phyloP scores from a whole-genome alignment of 306 rosid species.

The Cicer pinnatifidum region DNA sequence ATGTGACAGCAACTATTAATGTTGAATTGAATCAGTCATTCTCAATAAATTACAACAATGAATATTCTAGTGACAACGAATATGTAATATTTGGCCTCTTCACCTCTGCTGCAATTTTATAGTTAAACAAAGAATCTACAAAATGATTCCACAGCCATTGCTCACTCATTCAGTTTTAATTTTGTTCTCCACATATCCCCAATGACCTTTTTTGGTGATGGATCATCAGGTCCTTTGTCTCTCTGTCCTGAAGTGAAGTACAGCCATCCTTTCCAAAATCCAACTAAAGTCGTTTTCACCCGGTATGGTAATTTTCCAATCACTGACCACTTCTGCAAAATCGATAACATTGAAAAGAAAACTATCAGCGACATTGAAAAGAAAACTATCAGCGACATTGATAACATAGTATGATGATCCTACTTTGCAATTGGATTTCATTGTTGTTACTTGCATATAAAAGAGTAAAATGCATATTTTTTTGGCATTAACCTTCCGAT shows the following conservation, averaged over 20 bases:
- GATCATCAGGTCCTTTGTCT: slow-evolving; percentile 86
- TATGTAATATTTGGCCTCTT: slow-evolving; percentile 29
- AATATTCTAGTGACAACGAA: slow-evolving; percentile 42
- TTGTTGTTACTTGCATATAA: background rate
- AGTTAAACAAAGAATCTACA: slow-evolving; percentile 10
- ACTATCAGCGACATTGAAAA: slow-evolving; percentile 33
- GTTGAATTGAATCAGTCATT: slow-evolving; percentile 32
- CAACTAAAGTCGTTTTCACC: slow-evolving; percentile 84
- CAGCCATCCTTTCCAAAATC: slow-evolving; percentile 89
- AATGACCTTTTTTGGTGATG: slow-evolving; percentile 80
- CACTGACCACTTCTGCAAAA: slow-evolving; percentile 85
- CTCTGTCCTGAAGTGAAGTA: slow-evolving; percentile 94
- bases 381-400: slow-evolving; percentile 38
- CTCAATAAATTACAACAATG: slow-evolving; percentile 42
- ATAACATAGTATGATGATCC: slow-evolving; percentile 25
- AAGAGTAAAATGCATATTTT: no score
- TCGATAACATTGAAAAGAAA: slow-evolving; percentile 42
- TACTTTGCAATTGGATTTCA: background rate
- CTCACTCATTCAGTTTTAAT: slow-evolving; percentile 60
- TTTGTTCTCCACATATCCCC: slow-evolving; percentile 88
- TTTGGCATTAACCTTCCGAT: no score
- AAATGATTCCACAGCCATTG: slow-evolving; percentile 35
- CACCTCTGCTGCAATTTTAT: slow-evolving; percentile 21
- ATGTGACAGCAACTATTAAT: background rate
- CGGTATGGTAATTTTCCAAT: slow-evolving; percentile 86